These are phyloP conservation scores for Scytalidium lignicola DNA, from an alignment of 2,329 filamentous ascomycete genomes.

Conservation along the genomic window DNA sequence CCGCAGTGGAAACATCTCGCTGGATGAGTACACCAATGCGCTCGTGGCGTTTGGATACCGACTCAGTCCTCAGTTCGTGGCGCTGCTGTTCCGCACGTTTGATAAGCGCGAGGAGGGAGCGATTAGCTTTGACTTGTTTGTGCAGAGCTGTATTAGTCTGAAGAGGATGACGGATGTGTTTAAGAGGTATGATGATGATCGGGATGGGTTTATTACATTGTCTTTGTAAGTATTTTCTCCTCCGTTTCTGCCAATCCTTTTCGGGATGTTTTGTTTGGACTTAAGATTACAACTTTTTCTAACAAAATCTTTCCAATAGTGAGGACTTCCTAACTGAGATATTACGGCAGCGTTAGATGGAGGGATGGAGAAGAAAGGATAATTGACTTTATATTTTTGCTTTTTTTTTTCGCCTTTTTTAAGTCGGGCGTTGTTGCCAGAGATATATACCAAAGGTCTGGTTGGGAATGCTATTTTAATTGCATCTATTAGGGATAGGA, in stretches of 20 bases:
- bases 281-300: too few species aligned
- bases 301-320: too few species aligned
- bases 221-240: constrained; percentile 48
- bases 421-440: too few species aligned
- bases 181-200: constrained; percentile 96
- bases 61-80: constrained; percentile 76
- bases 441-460: too few species aligned
- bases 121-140: constrained; percentile 93
- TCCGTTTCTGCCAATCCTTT: not conserved
- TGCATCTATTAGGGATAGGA: too few species aligned
- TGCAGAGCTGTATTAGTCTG: constrained; percentile 92
- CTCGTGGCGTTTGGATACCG: constrained; percentile 91
- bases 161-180: constrained; percentile 99
- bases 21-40: constrained; percentile 83
- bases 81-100: constrained; percentile 81
- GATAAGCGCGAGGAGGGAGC: constrained; percentile 68
- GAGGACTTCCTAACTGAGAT: constrained; percentile 29
- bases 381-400: not conserved
- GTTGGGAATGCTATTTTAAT: too few species aligned
- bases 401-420: too few species aligned
- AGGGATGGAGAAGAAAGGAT: not conserved
- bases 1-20: constrained; percentile 77
- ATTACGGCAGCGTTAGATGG: constrained; percentile 17
- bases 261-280: too few species aligned
- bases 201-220: constrained; percentile 85